A percentile compares a stretch with the other conserved stretches of the same genome.
Conservation (phyloP, 352 stramenopile species). For the Elongisporangium prolatum region DNA sequence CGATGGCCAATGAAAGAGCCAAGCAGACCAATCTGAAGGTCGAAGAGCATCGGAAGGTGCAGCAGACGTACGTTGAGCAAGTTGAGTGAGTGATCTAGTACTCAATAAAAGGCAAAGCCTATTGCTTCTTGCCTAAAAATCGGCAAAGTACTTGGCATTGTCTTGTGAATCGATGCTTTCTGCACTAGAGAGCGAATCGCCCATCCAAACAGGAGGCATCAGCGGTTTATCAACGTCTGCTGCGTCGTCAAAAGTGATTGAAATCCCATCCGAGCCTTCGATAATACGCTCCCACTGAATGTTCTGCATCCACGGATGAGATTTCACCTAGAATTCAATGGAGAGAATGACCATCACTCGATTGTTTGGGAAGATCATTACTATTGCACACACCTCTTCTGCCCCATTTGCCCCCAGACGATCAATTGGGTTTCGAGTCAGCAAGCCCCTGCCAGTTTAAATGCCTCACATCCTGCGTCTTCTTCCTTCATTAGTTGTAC, state of each 20-base stretch:
- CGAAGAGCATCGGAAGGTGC: slow-evolving; percentile 39
- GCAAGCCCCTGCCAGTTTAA: slow-evolving; percentile 1
- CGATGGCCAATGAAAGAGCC: slow-evolving; percentile 31
- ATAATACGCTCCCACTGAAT: slow-evolving; percentile 41
- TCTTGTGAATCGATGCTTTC: slow-evolving; percentile 70
- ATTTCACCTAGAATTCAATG: slow-evolving; percentile 31
- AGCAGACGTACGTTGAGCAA: slow-evolving; percentile 35
- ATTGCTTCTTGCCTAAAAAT: slow-evolving; percentile 39
- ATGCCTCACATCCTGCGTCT: background rate
- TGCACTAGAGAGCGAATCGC: slow-evolving; percentile 39
- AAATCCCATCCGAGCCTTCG: slow-evolving; percentile 2
- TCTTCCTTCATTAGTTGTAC: background rate
- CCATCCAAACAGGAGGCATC: background rate
- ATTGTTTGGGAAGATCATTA: background rate
- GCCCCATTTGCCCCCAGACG: slow-evolving; percentile 37
- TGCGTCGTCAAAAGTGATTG: slow-evolving; percentile 26
- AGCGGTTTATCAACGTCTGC: background rate
- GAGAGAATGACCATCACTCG: background rate
- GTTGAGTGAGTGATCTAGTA: no score
- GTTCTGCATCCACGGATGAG: slow-evolving; percentile 56
- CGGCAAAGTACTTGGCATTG: slow-evolving; percentile 62
- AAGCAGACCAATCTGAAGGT: slow-evolving; percentile 42
- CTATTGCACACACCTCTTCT: slow-evolving; percentile 12
- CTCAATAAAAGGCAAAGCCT: no score
- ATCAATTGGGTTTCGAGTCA: slow-evolving; percentile 28